These are phyloP conservation scores for Cordyceps farinosa DNA, from an alignment of 2,329 filamentous ascomycete species.

Conservation along the genomic window DNA sequence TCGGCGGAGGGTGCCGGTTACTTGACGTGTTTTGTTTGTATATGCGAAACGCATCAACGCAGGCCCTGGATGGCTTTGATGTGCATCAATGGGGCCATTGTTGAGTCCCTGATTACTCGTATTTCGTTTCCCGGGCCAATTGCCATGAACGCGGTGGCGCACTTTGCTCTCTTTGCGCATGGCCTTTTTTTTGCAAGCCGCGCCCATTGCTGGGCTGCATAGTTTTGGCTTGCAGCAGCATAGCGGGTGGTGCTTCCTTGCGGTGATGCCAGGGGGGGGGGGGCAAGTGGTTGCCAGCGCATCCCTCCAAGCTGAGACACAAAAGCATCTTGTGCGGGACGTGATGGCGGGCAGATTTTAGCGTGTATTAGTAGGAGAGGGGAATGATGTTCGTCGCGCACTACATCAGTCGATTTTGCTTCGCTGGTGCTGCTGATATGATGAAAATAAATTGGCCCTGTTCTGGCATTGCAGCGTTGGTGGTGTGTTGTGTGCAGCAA, in stretches of 20 bases:
- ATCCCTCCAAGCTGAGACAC: background rate
- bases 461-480: background rate
- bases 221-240: background rate
- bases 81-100: background rate
- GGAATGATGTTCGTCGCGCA: background rate
- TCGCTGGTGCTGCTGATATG: no score
- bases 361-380: background rate
- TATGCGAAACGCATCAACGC: constrained; percentile 4
- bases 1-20: background rate
- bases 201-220: background rate
- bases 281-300: constrained; percentile 4
- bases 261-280: background rate
- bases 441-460: no score
- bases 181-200: background rate
- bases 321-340: background rate
- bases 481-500: background rate
- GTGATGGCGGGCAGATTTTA: constrained; percentile 7
- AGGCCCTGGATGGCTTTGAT: background rate
- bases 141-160: constrained; percentile 1
- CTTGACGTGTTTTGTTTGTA: background rate
- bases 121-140: background rate
- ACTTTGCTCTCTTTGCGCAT: background rate
- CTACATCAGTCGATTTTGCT: background rate
- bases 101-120: background rate
- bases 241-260: background rate